Evolutionary conservation across 352 stramenopile genomes (phyloP).

Genomic region (Saprolegnia diclina): DNA sequence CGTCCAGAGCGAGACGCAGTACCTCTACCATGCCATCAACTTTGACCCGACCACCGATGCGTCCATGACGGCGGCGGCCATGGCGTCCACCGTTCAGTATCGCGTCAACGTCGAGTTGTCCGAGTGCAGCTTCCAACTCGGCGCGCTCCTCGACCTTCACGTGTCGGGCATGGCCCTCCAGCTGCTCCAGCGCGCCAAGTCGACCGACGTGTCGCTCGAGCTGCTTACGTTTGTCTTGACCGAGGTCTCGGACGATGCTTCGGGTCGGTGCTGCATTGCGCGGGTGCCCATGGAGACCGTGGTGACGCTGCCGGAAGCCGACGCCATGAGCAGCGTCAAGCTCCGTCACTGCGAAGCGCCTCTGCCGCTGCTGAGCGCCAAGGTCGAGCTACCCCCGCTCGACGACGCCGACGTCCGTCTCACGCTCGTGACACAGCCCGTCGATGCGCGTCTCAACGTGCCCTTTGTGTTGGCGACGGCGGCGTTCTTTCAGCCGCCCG

Average conservation of each 20-base stretch:
- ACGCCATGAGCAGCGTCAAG: constrained; percentile 69
- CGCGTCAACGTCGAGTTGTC: constrained; percentile 57
- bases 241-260: neutral
- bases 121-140: constrained; percentile 48
- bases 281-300: constrained; percentile 40
- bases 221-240: constrained; percentile 11
- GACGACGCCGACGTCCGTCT: constrained; percentile 35
- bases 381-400: constrained; percentile 14
- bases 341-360: constrained; percentile 62
- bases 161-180: constrained; percentile 1
- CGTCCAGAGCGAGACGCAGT: constrained; percentile 70
- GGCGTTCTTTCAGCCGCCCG: constrained; percentile 62
- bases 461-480: constrained; percentile 63
- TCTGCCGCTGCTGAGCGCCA: constrained; percentile 45
- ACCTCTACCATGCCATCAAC: constrained; percentile 75
- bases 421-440: constrained; percentile 68
- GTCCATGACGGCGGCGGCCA: constrained; percentile 26
- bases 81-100: constrained; percentile 72
- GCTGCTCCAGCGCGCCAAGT: neutral
- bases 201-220: neutral
- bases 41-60: constrained; percentile 45
- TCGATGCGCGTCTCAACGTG: constrained; percentile 74
- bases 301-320: constrained; percentile 48
- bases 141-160: neutral
- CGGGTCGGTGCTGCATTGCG: neutral